These are phyloP conservation scores for Paramecium tetraurelia DNA, from an alignment of 73 alveolate genomes.

Conservation along the genomic window DNA sequence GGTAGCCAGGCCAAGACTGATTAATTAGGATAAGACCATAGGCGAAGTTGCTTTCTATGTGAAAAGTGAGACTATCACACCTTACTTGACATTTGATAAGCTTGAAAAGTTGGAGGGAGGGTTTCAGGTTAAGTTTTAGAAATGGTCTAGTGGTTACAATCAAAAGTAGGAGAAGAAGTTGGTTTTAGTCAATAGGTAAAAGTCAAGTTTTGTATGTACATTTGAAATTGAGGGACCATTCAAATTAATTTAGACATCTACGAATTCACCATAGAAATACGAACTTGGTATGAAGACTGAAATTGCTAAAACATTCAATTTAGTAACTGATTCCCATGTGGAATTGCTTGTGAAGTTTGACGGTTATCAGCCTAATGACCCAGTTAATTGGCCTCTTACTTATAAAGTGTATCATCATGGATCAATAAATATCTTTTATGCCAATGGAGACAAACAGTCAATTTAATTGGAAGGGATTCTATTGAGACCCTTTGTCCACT, in stretches of 20 bases:
- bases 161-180: slow-evolving; percentile 63
- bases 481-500: slow-evolving; percentile 70
- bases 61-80: slow-evolving; percentile 69
- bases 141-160: slow-evolving; percentile 60
- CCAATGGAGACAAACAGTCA: slow-evolving; percentile 70
- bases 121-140: slow-evolving; percentile 71
- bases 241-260: slow-evolving; percentile 64
- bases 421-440: slow-evolving; percentile 57
- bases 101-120: slow-evolving; percentile 70
- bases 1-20: slow-evolving; percentile 70
- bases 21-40: slow-evolving; percentile 46
- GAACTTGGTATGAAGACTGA: slow-evolving; percentile 52
- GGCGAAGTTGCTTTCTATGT: slow-evolving; percentile 72
- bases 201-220: slow-evolving; percentile 74
- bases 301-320: slow-evolving; percentile 40
- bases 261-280: slow-evolving; percentile 65
- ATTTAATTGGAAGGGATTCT: slow-evolving; percentile 68
- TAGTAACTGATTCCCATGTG: slow-evolving; percentile 51
- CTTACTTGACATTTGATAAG: slow-evolving; percentile 74
- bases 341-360: slow-evolving; percentile 65
- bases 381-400: slow-evolving; percentile 78
- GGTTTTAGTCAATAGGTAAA: slow-evolving; percentile 67
- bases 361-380: slow-evolving; percentile 66
- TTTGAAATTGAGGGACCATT: slow-evolving; percentile 76
- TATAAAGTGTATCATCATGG: slow-evolving; percentile 70